These are phyloP conservation scores for Colletotrichum sp. DNA, from an alignment of 2,329 filamentous ascomycete species.

Conservation along the genomic window DNA sequence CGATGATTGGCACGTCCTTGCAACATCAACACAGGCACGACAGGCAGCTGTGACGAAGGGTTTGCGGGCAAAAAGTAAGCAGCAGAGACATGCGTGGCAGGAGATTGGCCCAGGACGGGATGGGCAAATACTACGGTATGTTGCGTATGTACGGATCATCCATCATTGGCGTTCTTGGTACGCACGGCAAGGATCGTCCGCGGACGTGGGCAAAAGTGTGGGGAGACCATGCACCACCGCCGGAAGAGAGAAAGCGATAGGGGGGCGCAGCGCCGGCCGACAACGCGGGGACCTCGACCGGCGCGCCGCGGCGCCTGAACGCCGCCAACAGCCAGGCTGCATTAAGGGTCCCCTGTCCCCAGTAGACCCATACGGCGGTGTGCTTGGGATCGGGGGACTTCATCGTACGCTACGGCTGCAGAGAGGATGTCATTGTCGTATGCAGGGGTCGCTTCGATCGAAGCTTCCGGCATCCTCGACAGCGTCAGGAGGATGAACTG, in stretches of 20 bases:
- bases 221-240: background rate
- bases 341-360: background rate
- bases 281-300: background rate
- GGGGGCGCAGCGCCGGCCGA: background rate
- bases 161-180: background rate
- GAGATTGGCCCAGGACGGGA: background rate
- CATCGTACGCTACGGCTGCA: background rate
- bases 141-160: slow-evolving; percentile 7
- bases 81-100: background rate
- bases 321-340: background rate
- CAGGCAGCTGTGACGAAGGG: background rate
- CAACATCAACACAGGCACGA: background rate
- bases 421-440: background rate
- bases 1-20: background rate
- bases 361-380: background rate
- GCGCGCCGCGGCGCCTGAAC: background rate
- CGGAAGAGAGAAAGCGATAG: background rate
- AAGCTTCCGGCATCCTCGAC: background rate
- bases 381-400: background rate
- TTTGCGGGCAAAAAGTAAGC: background rate
- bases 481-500: background rate
- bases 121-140: background rate
- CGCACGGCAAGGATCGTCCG: slow-evolving; percentile 1
- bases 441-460: background rate
- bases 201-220: background rate